A percentile compares a stretch with the other conserved stretches of the same genome.
phyloP scores from a whole-genome alignment of 495 filamentous ascomycete species.

The Aspergillus hancockii region DNA sequence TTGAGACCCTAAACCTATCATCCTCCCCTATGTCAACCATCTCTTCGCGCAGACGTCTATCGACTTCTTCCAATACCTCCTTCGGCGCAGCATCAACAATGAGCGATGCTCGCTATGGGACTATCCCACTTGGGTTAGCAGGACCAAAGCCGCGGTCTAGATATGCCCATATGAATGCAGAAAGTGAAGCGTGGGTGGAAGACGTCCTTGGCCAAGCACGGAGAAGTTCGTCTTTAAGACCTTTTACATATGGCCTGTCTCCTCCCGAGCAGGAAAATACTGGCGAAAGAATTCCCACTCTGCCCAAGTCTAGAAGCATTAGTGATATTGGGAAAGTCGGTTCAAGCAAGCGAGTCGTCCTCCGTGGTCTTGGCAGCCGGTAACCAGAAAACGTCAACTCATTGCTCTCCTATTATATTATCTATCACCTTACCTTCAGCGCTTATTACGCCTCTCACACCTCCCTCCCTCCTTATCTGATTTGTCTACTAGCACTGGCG shows the following conservation, averaged over 20 bases:
- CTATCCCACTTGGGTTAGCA: slow-evolving; percentile 48
- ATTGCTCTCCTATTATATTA: slow-evolving; percentile 9
- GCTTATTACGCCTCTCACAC: neutral
- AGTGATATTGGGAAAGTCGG: slow-evolving; percentile 42
- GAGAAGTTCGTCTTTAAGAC: slow-evolving; percentile 36
- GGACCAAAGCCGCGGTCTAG: slow-evolving; percentile 49
- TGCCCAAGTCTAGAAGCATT: slow-evolving; percentile 43
- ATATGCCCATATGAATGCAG: slow-evolving; percentile 47
- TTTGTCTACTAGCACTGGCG: slow-evolving; percentile 23
- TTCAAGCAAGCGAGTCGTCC: slow-evolving; percentile 39
- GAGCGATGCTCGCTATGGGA: slow-evolving; percentile 25
- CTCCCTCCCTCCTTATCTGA: slow-evolving; percentile 3
- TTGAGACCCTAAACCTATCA: slow-evolving; percentile 28
- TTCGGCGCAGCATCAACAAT: slow-evolving; percentile 29
- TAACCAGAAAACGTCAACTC: slow-evolving; percentile 6
- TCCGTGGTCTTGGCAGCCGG: slow-evolving; percentile 37
- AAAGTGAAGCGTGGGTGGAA: slow-evolving; percentile 55
- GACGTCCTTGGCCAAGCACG: slow-evolving; percentile 47
- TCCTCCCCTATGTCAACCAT: slow-evolving; percentile 32
- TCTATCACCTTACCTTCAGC: slow-evolving; percentile 1
- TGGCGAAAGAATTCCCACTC: slow-evolving; percentile 4
- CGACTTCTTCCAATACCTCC: slow-evolving; percentile 42
- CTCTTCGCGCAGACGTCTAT: slow-evolving; percentile 34
- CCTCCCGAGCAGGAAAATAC: slow-evolving; percentile 18
- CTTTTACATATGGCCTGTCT: slow-evolving; percentile 18